Evolutionary conservation across 192 early-diverging fungal species (phyloP), one percentile per base, ranked within the genome.

Genomic region (Geranomyces variabilis): DNA sequence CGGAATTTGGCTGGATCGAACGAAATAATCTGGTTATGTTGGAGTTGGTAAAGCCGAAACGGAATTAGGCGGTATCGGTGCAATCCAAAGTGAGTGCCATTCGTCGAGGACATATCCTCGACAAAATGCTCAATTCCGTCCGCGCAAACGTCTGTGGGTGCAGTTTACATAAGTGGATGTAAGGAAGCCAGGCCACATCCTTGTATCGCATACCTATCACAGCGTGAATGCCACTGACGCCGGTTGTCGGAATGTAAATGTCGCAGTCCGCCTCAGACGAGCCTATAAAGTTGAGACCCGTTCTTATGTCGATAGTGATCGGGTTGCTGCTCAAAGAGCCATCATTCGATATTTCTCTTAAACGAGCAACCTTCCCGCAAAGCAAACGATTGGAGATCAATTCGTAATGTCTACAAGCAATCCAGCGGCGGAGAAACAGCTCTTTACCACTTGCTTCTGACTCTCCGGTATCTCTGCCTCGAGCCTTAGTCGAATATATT

Each of bases 81-180:
- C 26, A 24, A n/a, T 26, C 79, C 79, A 8, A 75, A 45, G 29
- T 45, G 17, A 5, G 78, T 78, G 12, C 80, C 80, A 70, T 81
- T 81, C 9, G 80, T 81, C 1, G 78, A 80, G 24, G 31, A 30
- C 22, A 81, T 59, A 49, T 81, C 80, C 58, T 81, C 77, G 26
- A 81, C 44, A 70, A 81, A 81, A 47, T 78, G 76, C 26, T 69
- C 62, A 1, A 36, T 45, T 28, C 68, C 79, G 21, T 72, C 46
- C 14, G 49, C 19, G 0, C 64, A 75, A 24, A 75, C 71, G 33
- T 71, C 69, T 69, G 51, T 41, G 29, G 36, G 36, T 29, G n/a
- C 9, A 71, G 5, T 4, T 31, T 29, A 5, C 0, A n/a, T 29
- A 19, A 28, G 33, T 5, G 29, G 15, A 26, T 21, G 1, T 17